Evolutionary conservation across 108 stramenopile genomes (phyloP), one percentile per base, ranked within the genome.

Genomic region (Cylindrotheca closterium): DNA sequence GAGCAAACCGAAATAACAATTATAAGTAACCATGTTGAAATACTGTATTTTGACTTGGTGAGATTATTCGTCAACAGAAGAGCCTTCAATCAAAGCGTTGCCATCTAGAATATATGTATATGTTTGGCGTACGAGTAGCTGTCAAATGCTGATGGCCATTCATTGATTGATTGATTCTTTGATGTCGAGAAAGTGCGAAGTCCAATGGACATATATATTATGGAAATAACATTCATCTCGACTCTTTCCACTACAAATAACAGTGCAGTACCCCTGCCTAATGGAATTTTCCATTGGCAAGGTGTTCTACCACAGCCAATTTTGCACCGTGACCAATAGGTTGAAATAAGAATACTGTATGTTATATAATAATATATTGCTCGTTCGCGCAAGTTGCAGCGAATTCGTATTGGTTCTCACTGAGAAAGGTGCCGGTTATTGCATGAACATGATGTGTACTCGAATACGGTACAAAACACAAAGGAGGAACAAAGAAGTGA

Each of bases 1-100:
- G 21, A 47, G 62, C n/a, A 64, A 64, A 37, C 32, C 29, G 17
- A 15, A 42, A 33, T 51, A 23, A 51, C 4, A 7, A 7, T 30
- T 55, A 27, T 4, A 28, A 30, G 87, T 74, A 19, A 77, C 49
- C 37, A 47, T 21, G 31, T 68, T 51, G 51, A 93, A 84, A 48
- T 76, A 76, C 37, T 72, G 73, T 33, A 93, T 80, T 3, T 80
- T 75, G 30, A 73, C 60, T 26, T 90, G 87, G 50, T 79, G 71
- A 23, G 84, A 47, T 42, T 58, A 50, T 42, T 65, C 37, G 12
- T 51, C 33, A 17, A 60, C 67, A 27, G 75, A 71, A 24, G 75
- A 67, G 28, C 54, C 50, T 12, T 37, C 55, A 47, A 61, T 12
- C 25, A 30, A 54, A 58, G 46, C 58, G 70, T 19, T 42, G 63